phyloP scores from a whole-genome alignment of 2,329 filamentous ascomycete species.

The Rhynchosporium agropyri region DNA sequence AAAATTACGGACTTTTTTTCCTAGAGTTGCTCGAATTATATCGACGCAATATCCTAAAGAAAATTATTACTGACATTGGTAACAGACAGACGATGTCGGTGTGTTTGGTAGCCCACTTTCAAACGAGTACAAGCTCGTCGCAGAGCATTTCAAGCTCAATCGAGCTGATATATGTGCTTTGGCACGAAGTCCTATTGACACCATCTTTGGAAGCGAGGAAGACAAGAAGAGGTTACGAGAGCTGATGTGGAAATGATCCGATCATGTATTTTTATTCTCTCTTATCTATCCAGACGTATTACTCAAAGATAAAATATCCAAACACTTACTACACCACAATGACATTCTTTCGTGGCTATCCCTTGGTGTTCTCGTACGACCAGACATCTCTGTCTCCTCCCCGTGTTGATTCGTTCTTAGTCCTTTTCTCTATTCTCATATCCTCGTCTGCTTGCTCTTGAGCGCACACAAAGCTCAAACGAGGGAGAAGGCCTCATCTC shows the following conservation, averaged over 20 bases:
- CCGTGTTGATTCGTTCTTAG: too few relatives aligned
- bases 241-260: slow-evolving; percentile 50
- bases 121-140: slow-evolving; percentile 75
- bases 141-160: slow-evolving; percentile 66
- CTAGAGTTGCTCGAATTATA: too few relatives aligned
- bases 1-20: too few relatives aligned
- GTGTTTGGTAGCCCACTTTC: slow-evolving; percentile 77
- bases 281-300: background rate
- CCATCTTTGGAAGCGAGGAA: slow-evolving; percentile 66
- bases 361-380: background rate
- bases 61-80: background rate
- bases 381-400: too few relatives aligned
- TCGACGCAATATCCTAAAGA: too few relatives aligned
- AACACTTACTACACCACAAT: background rate
- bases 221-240: slow-evolving; percentile 61
- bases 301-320: background rate
- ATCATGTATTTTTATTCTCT: too few relatives aligned
- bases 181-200: slow-evolving; percentile 61
- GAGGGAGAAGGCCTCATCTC: too few relatives aligned
- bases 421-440: too few relatives aligned
- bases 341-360: background rate
- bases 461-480: too few relatives aligned
- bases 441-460: too few relatives aligned
- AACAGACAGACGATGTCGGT: slow-evolving; percentile 81
- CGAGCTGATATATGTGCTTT: slow-evolving; percentile 54